Evolutionary conservation across 495 filamentous ascomycete species (phyloP).

Genomic region (Jackrogersella multiformis): DNA sequence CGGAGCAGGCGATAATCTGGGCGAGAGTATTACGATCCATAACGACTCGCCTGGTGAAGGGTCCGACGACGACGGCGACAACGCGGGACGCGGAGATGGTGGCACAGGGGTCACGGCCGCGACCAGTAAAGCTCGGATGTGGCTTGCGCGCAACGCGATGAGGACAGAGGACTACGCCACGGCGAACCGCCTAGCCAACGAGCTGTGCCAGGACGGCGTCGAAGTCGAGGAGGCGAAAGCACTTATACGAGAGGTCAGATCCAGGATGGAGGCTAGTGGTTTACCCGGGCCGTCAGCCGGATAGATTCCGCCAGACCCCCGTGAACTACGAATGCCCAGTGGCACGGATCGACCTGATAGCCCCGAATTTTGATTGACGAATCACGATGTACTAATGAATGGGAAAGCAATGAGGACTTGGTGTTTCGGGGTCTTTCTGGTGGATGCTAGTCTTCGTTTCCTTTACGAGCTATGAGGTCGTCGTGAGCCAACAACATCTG

Average conservation of each 20-base stretch:
- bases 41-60: conserved; percentile 60
- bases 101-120: conserved; percentile 84
- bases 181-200: conserved; percentile 83
- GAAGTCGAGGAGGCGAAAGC: conserved; percentile 99
- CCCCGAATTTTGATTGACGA: conserved; percentile 8
- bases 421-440: neutral
- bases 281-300: conserved; percentile 17
- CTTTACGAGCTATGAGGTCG: conserved; percentile 10
- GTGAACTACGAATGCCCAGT: neutral
- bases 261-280: conserved; percentile 70
- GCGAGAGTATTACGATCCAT: conserved; percentile 60
- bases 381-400: conserved; percentile 18
- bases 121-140: conserved; percentile 91
- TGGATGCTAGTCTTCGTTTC: neutral
- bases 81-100: conserved; percentile 46
- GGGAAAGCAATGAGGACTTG: conserved; percentile 6
- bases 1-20: conserved; percentile 50
- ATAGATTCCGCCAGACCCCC: neutral
- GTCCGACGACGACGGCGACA: conserved; percentile 63
- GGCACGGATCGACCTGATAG: neutral
- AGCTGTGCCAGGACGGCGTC: conserved; percentile 94
- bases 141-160: conserved; percentile 88
- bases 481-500: neutral
- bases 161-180: conserved; percentile 73
- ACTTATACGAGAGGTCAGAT: conserved; percentile 86